phyloP scores from a whole-genome alignment of 768 basidiomycete species.

The Suillus hirtellus region DNA sequence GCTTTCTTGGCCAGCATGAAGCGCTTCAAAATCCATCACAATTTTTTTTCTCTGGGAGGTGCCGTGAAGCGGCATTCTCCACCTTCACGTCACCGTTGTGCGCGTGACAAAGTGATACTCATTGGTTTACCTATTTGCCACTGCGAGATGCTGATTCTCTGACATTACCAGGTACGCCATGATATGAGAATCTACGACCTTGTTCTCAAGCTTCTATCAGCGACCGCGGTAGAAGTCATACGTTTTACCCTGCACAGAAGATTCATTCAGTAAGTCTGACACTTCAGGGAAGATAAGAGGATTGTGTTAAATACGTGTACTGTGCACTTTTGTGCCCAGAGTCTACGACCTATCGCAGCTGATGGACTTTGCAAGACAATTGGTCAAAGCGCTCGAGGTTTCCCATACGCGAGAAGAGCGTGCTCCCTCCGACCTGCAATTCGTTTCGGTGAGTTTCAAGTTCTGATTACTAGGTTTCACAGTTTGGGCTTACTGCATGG shows the following conservation, averaged over 20 bases:
- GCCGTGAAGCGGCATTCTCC: background rate
- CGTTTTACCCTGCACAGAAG: background rate
- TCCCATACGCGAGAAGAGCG: slow-evolving; percentile 48
- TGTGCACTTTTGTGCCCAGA: slow-evolving; percentile 1
- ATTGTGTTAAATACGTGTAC: slow-evolving; percentile 6
- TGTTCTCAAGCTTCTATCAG: slow-evolving; percentile 11
- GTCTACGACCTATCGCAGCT: background rate
- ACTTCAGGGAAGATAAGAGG: slow-evolving; percentile 7
- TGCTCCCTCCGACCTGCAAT: slow-evolving; percentile 42
- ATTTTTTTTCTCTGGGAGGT: slow-evolving; percentile 1
- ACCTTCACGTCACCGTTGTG: background rate
- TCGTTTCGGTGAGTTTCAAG: slow-evolving; percentile 44
- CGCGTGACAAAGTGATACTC: background rate
- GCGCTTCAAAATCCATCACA: too few species aligned
- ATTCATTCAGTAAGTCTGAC: background rate
- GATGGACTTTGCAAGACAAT: slow-evolving; percentile 17
- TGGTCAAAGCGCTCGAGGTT: slow-evolving; percentile 44
- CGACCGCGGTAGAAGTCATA: background rate
- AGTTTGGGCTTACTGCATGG: slow-evolving; percentile 9
- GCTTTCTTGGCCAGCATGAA: background rate
- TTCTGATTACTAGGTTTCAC: background rate
- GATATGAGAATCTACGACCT: background rate
- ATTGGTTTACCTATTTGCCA: background rate
- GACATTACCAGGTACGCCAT: background rate
- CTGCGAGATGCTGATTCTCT: background rate